Base-by-base conservation (phyloP, 1,284 basidiomycete genomes). In the Apiotrichum porosum region DNA sequence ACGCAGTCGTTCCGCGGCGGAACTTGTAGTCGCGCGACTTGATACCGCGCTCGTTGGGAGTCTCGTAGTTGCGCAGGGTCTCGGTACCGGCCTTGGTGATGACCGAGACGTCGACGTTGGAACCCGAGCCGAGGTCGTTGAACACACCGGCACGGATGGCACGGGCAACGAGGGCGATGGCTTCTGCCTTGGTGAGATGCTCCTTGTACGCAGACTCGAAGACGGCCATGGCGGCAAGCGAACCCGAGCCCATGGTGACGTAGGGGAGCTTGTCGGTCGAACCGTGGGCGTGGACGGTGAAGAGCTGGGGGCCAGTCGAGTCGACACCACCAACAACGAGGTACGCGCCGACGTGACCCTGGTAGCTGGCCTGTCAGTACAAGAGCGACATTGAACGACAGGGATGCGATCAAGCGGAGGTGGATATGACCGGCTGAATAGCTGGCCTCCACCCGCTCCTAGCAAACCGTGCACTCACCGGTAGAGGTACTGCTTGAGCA, bases 221-320 rank as follows among this genome's bases (percentile, higher is more conserved):
- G 13, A 98, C 86, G 14, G 93, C 90, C 95, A 99, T 99, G 21
- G 94, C 95, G 3, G 95, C 95, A 41, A 97, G 78, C 62, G 83
- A 86, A 53, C 95, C 95, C 5, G 88, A 92, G 28, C 95, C 95
- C 94, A 98, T 98, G 0, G 95, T 97, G 26, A 98, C 94, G 65
- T 97, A 99, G 0, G 95, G 95, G 28, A 99, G 79, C 75, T 98
- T 98, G 76, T 98, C 95, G 0, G 95, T 97, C 15, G 90, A 94
- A 9, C 95, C 95, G 74, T 99, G 94, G 1, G 95, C 93, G 54
- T 87, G 84, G 56, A 99, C 86, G 12, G 94, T 97, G 77, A 97
- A 98, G 9, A 98, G 83, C 56, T 98, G 90, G 4, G 93, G 82
- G 8, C 95, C 95, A 1, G 89, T 91, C 4, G 81, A 69, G 72